phyloP scores from a whole-genome alignment of 352 stramenopile species.

The Globisporangium heterothallicum region DNA sequence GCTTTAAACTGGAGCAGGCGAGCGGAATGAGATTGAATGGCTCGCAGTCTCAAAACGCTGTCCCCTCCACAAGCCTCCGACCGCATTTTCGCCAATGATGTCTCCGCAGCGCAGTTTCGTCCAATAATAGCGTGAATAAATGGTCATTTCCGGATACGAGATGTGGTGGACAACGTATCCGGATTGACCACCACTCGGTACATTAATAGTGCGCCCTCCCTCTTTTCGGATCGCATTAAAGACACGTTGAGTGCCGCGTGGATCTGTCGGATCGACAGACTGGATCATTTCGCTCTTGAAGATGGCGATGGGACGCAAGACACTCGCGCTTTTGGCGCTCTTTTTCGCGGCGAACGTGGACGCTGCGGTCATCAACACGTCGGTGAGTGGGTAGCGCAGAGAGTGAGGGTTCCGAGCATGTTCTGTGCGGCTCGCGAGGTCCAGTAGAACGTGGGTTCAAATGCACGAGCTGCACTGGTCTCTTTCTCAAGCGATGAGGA shows the following conservation, averaged over 20 bases:
- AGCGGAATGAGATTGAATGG: constrained; percentile 16
- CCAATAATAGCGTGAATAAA: background rate
- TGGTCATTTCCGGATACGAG: constrained; percentile 8
- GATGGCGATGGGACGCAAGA: constrained; percentile 19
- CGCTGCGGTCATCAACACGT: constrained; percentile 67
- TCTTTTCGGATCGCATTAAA: constrained; percentile 12
- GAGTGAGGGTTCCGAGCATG: constrained; percentile 1
- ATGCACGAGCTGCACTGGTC: background rate
- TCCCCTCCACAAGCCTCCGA: background rate
- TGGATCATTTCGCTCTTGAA: too few relatives aligned
- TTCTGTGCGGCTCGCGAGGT: background rate
- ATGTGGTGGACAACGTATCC: constrained; percentile 1
- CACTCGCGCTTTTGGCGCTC: constrained; percentile 25
- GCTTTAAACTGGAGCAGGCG: constrained; percentile 7
- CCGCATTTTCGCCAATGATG: constrained; percentile 9
- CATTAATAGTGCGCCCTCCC: constrained; percentile 3
- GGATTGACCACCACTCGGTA: constrained; percentile 1
- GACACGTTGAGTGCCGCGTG: constrained; percentile 9
- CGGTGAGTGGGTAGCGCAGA: constrained; percentile 20
- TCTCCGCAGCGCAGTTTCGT: background rate
- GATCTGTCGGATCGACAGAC: constrained; percentile 14
- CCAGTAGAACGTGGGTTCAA: background rate
- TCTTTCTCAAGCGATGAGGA: too few relatives aligned
- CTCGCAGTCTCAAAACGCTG: constrained; percentile 5
- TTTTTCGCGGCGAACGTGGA: constrained; percentile 21